A percentile compares a stretch with the other conserved stretches of the same genome.
phyloP scores from a whole-genome alignment of 352 stramenopile species.

The Phytophthora quininea region DNA sequence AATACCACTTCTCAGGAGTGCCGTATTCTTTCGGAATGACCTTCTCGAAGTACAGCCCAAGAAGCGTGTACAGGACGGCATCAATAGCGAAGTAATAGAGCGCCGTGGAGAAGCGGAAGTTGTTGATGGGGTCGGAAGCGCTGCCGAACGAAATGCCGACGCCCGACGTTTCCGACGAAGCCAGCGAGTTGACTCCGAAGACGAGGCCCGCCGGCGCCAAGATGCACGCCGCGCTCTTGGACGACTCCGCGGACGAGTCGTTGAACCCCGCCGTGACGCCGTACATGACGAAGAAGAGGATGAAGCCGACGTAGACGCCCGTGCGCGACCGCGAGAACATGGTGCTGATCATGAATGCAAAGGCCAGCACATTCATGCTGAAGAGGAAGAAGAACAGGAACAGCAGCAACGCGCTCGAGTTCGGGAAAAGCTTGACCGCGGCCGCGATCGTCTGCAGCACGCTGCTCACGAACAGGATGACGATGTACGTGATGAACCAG shows the following conservation, averaged over 20 bases:
- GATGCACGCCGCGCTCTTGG: conserved; percentile 47
- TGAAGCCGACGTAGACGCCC: conserved; percentile 43
- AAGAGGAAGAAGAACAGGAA: conserved; percentile 41
- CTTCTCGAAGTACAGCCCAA: conserved; percentile 89
- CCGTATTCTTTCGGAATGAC: conserved; percentile 84
- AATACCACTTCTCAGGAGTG: conserved; percentile 79
- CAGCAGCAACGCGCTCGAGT: conserved; percentile 34
- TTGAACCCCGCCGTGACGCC: conserved; percentile 51
- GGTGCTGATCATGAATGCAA: conserved; percentile 39
- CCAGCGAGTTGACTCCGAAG: conserved; percentile 60
- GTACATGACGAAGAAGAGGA: conserved; percentile 44
- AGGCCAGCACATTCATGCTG: conserved; percentile 37
- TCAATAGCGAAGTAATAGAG: conserved; percentile 83
- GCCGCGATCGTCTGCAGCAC: conserved; percentile 36
- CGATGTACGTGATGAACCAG: conserved; percentile 51
- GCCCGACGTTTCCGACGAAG: conserved; percentile 50
- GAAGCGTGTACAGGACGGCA: conserved; percentile 79
- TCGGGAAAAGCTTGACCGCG: conserved; percentile 32
- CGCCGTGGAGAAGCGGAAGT: conserved; percentile 35
- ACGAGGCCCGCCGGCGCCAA: conserved; percentile 43
- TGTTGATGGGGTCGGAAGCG: conserved; percentile 38
- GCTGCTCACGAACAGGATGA: conserved; percentile 37
- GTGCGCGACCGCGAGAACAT: conserved; percentile 43
- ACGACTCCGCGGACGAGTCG: conserved; percentile 40
- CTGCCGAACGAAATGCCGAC: conserved; percentile 54